Conservation (phyloP, 2,329 filamentous ascomycete species). For the Colletotrichum melonis region DNA sequence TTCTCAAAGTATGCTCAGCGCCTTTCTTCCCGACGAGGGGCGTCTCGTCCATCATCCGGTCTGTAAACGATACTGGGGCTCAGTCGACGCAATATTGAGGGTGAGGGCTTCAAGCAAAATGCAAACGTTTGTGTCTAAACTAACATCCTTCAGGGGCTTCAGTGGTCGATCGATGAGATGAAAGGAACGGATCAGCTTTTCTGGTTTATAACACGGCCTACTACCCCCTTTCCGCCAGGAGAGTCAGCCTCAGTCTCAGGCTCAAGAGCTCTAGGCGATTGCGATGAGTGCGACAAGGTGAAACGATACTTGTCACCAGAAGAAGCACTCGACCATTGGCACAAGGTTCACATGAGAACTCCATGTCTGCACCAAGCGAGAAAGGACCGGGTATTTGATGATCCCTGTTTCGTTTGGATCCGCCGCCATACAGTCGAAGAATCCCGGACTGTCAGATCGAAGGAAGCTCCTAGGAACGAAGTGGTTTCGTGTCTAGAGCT, state of each 20-base stretch:
- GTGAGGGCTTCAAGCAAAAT: constrained; percentile 15
- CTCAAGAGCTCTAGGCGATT: not conserved
- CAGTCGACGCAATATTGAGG: constrained; percentile 35
- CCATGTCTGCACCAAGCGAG: not conserved
- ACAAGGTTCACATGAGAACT: not conserved
- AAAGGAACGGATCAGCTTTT: not conserved
- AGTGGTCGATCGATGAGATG: not conserved
- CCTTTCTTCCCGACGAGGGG: constrained; percentile 3
- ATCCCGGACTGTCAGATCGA: not conserved
- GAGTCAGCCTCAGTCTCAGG: not conserved
- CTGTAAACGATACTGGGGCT: constrained; percentile 38
- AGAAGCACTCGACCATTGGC: constrained; percentile 15
- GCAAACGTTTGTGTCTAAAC: not conserved
- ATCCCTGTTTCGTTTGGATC: constrained; percentile 6
- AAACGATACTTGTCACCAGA: not conserved
- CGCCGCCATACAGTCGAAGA: not conserved
- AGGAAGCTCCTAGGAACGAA: not conserved
- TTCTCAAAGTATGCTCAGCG: not conserved
- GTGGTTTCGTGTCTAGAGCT: not conserved
- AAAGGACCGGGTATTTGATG: constrained; percentile 7
- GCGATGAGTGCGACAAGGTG: not conserved
- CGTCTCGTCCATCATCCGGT: not conserved
- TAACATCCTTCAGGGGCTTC: not conserved
- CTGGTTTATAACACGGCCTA: not conserved
- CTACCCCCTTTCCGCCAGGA: not conserved